A percentile compares a stretch with the other conserved stretches of the same genome.
Conservation (phyloP, 2,329 filamentous ascomycete species). For the Microsporum audouinii region DNA sequence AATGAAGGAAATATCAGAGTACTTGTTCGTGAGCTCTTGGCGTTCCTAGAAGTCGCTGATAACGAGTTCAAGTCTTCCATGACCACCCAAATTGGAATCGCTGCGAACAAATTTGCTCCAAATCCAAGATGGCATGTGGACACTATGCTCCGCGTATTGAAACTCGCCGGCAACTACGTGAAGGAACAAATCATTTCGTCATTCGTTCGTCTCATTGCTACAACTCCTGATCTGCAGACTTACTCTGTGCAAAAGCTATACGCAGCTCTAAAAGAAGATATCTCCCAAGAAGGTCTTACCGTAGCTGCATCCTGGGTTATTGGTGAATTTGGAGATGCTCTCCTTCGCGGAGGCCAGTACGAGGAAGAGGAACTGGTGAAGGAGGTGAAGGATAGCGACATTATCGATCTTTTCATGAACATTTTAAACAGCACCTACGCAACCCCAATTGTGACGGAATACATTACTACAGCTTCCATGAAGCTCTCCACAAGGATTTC, state of each 20-base stretch:
- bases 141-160: conserved; percentile 89
- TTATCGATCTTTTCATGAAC: conserved; percentile 82
- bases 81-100: conserved; percentile 96
- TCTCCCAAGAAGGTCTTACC: conserved; percentile 91
- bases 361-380: conserved; percentile 85
- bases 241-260: conserved; percentile 96
- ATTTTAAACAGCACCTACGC: conserved; percentile 93
- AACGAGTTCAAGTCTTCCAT: conserved; percentile 98
- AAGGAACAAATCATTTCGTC: conserved; percentile 97
- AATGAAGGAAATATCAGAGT: conserved; percentile 94
- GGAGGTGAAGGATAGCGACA: conserved; percentile 73
- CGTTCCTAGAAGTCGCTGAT: conserved; percentile 92
- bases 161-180: conserved; percentile 88
- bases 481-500: conserved; percentile 84
- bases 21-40: conserved; percentile 80
- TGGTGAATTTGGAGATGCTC: conserved; percentile 84
- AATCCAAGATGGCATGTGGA: conserved; percentile 99
- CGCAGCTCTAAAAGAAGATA: conserved; percentile 80
- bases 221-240: conserved; percentile 84
- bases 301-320: conserved; percentile 94
- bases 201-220: conserved; percentile 89
- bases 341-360: conserved; percentile 81
- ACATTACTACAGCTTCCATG: conserved; percentile 88
- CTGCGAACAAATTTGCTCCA: conserved; percentile 87
- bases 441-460: conserved; percentile 82